Base-by-base conservation (phyloP, 2,329 filamentous ascomycete species). In the Chalaropsis thielavioides region DNA sequence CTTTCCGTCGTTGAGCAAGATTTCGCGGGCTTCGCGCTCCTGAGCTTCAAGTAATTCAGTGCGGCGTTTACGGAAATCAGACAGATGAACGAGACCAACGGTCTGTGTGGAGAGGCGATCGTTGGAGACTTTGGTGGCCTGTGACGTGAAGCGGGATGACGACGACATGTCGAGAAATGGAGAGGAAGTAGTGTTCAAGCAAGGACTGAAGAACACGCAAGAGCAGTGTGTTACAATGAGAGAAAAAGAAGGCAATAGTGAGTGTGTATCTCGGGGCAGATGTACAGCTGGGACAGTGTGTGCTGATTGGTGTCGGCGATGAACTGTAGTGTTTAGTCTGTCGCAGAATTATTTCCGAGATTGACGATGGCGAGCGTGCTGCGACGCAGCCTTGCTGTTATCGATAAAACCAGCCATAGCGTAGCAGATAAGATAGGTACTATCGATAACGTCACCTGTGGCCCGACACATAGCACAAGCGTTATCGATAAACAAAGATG, bases 1-100 rank as follows among this genome's bases (percentile, higher is more conserved):
- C 7, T 58, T 58, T 6, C 54, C 24, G 24, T 38, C 27, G 27
- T 58, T 38, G 27, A 67, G 64, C 4, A 67, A 31, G 49, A 79
- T 81, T 69, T 89, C 87, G 71, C 86, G 84, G 13, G 84, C 86
- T 71, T 94, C 90, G 71, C 88, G 84, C 72, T 94, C 90, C 72
- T 94, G 92, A 72, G 90, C 86, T 74, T 96, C 92, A 60, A 96
- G 79, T n/a, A 92, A 90, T 75, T 96, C 90, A 70, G 91, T 92
- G 75, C 92, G 90, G 67, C 94, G 86, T 77, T 99, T 97, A 75
- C 92, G 90, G 75, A 95, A 97, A 73, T 97, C 94, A 69, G 89
- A 90, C 54, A 96, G 85, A 66, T 89, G 84, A 63, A 97, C 92
- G 2, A 99, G 85, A 49, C 94, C 94, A 69, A 96, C 91, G 0